A percentile compares a stretch with the other conserved stretches of the same genome.
phyloP scores from a whole-genome alignment of 2,329 filamentous ascomycete species.

The Botrytis aclada region DNA sequence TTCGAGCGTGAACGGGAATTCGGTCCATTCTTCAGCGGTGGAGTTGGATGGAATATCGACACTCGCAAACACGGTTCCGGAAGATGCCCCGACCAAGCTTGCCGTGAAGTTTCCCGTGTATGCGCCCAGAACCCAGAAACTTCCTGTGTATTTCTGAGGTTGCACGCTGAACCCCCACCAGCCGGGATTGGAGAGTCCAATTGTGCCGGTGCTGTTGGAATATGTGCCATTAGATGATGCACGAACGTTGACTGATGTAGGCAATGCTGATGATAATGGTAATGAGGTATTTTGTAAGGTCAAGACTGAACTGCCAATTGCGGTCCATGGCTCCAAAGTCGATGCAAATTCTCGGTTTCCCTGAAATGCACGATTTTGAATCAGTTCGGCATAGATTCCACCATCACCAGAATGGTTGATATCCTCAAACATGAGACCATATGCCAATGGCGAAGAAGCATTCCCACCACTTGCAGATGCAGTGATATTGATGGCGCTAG shows the following conservation, averaged over 20 bases:
- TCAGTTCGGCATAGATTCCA: conserved; percentile 60
- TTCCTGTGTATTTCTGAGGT: conserved; percentile 32
- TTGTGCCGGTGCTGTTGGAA: conserved; percentile 28
- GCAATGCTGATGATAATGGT: conserved; percentile 32
- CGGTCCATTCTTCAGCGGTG: conserved; percentile 27
- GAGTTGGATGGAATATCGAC: conserved; percentile 24
- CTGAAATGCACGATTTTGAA: conserved; percentile 70
- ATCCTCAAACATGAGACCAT: conserved; percentile 37
- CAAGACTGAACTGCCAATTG: conserved; percentile 28
- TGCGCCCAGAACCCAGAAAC: conserved; percentile 29
- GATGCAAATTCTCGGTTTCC: conserved; percentile 44
- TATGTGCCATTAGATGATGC: background rate
- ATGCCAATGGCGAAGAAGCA: conserved; percentile 32
- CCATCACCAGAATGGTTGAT: conserved; percentile 37
- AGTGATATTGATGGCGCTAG: conserved; percentile 30
- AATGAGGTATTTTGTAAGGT: conserved; percentile 37
- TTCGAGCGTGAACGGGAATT: conserved; percentile 15
- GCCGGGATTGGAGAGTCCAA: conserved; percentile 52
- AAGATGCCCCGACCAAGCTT: conserved; percentile 25
- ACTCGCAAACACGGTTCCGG: conserved; percentile 26
- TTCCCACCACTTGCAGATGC: conserved; percentile 34
- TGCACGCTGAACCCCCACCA: conserved; percentile 52
- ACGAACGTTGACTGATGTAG: conserved; percentile 30
- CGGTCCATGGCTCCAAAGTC: conserved; percentile 42
- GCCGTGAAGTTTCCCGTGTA: conserved; percentile 19